Conservation (phyloP, 1,284 basidiomycete species). For the Moniliella sp. region DNA sequence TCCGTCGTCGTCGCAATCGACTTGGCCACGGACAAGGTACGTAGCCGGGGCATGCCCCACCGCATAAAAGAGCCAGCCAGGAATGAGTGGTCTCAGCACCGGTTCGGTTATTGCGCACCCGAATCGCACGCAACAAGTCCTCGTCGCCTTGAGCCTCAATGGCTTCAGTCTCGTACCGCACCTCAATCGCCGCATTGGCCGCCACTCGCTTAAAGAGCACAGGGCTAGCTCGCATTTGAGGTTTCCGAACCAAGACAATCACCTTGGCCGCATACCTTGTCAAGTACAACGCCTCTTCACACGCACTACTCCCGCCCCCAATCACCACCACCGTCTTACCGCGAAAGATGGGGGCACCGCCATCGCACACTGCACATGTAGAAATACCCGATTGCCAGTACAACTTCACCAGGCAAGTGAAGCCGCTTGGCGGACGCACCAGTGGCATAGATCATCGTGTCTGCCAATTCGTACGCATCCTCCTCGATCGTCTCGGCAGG, state of each 20-base stretch:
- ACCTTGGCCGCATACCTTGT: conserved; percentile 40
- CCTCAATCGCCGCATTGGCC: conserved; percentile 65
- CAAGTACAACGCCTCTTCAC: conserved; percentile 67
- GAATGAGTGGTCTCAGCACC: conserved; percentile 62
- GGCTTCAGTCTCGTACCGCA: conserved; percentile 52
- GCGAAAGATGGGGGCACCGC: conserved; percentile 95
- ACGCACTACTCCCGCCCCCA: conserved; percentile 88
- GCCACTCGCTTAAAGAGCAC: conserved; percentile 88
- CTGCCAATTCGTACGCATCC: conserved; percentile 80
- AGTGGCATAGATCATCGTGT: conserved; percentile 82
- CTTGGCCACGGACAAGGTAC: conserved; percentile 59
- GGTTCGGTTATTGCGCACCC: conserved; percentile 58
- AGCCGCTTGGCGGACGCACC: conserved; percentile 85
- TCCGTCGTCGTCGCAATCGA: conserved; percentile 73
- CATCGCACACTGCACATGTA: conserved; percentile 94
- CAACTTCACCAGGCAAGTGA: conserved; percentile 64
- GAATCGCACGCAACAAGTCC: conserved; percentile 62
- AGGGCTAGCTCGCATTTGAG: conserved; percentile 80
- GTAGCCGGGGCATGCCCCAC: conserved; percentile 69
- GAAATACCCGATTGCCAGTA: conserved; percentile 98
- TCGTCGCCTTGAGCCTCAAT: conserved; percentile 83
- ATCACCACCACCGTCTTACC: conserved; percentile 96
- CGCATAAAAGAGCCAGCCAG: conserved; percentile 90
- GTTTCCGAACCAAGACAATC: conserved; percentile 76
- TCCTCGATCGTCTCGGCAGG: too few relatives aligned